Base-by-base conservation (phyloP, 768 basidiomycete species). In the Collybiopsis luxurians region DNA sequence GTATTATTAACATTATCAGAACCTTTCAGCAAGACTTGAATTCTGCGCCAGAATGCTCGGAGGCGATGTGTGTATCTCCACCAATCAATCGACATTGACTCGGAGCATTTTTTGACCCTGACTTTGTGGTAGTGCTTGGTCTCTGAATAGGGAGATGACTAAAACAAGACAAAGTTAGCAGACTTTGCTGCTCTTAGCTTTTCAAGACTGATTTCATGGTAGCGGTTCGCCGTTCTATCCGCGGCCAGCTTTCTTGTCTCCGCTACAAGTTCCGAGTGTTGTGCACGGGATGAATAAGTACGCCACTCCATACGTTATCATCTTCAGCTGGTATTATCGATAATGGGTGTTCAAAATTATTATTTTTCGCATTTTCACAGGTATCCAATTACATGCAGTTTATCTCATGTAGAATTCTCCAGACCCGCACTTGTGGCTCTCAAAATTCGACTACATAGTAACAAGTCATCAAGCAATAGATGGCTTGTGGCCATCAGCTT, bases 241-340 rank as follows among this genome's bases (percentile, higher is more conserved):
- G 48, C 48, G 48, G 27, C 30, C n/a, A n/a, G n/a, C n/a, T n/a
- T n/a, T n/a, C n/a, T n/a, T n/a, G n/a, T 17, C 30, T 31, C 19
- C 19, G 11, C 23, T 49, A 17, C 21, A 21, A 49, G 21, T 34
- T 49, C 28, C 31, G 31, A 34, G 13, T 34, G 26, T n/a, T 23
- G 12, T 19, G 30, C 17, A 21, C 28, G 31, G 48, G 15, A 28
- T 27, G 45, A 47, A 6, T 24, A 47, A 34, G 30, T 17, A 34
- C 48, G 48, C 48, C 48, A 49, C 48, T 49, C 48, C 48, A 49
- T 34, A 34, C 48, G 48, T 24, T 49, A 34, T 49, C 5, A 5
- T 21, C 17, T 2, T 49, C n/a, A n/a, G 30, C 21, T 36, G 28
- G 27, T 13, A 49, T n/a, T n/a, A 49, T 49, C 21, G 30, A 49